Evolutionary conservation across 495 filamentous ascomycete genomes (phyloP), one percentile per base, ranked within the genome.

Genomic region (Collariella sp.): DNA sequence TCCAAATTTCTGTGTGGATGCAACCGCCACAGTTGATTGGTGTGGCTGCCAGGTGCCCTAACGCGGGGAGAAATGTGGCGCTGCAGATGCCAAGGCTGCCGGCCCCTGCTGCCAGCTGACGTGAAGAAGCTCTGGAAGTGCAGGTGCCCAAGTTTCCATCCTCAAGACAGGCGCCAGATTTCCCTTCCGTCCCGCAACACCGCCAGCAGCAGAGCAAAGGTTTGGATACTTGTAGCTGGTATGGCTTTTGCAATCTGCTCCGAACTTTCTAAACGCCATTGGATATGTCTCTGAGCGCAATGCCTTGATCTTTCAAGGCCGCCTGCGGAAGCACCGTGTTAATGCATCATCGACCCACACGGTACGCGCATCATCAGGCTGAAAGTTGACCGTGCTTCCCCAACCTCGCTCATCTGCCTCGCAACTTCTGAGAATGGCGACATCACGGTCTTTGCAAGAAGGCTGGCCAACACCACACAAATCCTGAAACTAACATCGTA

Each of bases 1-100:
- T 66, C 59, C 50, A 69, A 67, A 66, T 65, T 66, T 67, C 61
- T 69, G 64, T 69, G 66, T 69, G 66, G 64, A 67, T 59, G 46
- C 58, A 34, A 38, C 12, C 63, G 62, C 66, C 62, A 68, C 64
- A 59, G 43, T 10, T 40, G 11, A 44, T 54, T 48, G 46, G 56
- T 64, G 65, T 55, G 56, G 54, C 55, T 55, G 10, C 19, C 39
- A 38, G 45, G 51, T 69, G 66, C 66, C 66, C 66, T 69, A 69
- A 69, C 60, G 62, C 56, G 56, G 54, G 57, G 56, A 62, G 55
- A 2, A 7, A 36, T 59, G 59, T 60, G 52, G 62, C 53, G 31
- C 19, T 34, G n/a, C 23, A 26, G 9, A 31, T 31, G 26, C n/a
- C 15, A 18, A 41, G 29, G 6, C 23, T 26, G 5, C 22, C 15